Conservation (phyloP, 2,329 filamentous ascomycete species). For the Cyphellophora europaea region DNA sequence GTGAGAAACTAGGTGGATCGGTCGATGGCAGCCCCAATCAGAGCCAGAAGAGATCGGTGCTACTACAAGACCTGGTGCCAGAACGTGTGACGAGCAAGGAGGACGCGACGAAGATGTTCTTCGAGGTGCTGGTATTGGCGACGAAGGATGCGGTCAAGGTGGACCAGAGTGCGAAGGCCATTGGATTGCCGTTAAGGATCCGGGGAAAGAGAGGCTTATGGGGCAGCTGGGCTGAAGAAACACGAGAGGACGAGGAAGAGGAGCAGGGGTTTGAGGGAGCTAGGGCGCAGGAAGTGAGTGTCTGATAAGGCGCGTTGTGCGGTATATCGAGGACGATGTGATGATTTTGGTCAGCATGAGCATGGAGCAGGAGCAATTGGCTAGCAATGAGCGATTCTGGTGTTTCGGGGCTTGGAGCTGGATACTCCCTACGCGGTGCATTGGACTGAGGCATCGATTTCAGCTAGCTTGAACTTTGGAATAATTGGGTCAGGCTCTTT, state of each 20-base stretch:
- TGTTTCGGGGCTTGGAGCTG: too few relatives aligned
- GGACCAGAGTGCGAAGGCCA: conserved; percentile 63
- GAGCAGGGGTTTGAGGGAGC: neutral
- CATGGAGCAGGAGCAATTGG: too few relatives aligned
- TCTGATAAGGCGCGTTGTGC: too few relatives aligned
- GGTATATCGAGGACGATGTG: too few relatives aligned
- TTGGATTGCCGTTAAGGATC: conserved; percentile 75
- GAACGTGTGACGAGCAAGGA: conserved; percentile 70
- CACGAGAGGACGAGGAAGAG: conserved; percentile 11
- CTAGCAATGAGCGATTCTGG: too few relatives aligned
- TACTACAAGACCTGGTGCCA: conserved; percentile 87
- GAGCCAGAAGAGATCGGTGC: conserved; percentile 64
- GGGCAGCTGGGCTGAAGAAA: conserved; percentile 84
- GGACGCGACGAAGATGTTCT: conserved; percentile 99
- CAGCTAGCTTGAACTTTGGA: too few relatives aligned
- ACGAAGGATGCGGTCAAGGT: conserved; percentile 98
- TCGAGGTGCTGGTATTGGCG: conserved; percentile 87
- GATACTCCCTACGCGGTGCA: too few relatives aligned
- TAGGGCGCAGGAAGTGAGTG: neutral
- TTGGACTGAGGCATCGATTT: too few relatives aligned
- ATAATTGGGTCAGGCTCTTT: too few relatives aligned
- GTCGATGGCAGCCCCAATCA: conserved; percentile 60
- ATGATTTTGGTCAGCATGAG: too few relatives aligned
- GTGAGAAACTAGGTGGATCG: conserved; percentile 71
- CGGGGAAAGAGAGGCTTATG: conserved; percentile 91